These are phyloP conservation scores for Tarenaya hassleriana DNA, from an alignment of 345 rosid species.

Conservation along the genomic window DNA sequence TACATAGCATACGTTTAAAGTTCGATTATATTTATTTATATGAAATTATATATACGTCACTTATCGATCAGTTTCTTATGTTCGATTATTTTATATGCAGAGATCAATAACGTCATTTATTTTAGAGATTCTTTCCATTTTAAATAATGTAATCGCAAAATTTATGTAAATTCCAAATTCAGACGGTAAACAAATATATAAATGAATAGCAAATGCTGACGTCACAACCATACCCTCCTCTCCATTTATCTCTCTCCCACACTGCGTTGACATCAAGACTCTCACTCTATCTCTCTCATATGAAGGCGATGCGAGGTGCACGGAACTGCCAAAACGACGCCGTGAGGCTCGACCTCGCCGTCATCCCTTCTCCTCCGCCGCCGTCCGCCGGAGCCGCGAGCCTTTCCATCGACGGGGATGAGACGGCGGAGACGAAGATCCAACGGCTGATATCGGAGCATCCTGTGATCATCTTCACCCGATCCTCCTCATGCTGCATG, in stretches of 20 bases:
- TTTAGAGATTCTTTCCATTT: background rate
- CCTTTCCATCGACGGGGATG: constrained; percentile 73
- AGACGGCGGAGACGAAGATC: constrained; percentile 63
- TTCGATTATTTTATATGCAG: no score
- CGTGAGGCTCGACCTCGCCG: constrained; percentile 37
- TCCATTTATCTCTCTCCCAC: constrained; percentile 26
- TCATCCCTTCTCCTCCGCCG: constrained; percentile 23
- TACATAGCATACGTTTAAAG: no score
- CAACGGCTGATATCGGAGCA: constrained; percentile 80
- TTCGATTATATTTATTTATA: no score
- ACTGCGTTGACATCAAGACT: constrained; percentile 27
- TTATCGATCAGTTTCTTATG: no score
- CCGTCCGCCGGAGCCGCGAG: constrained; percentile 25
- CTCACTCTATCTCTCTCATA: constrained; percentile 13
- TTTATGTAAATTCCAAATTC: background rate
- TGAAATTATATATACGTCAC: no score
- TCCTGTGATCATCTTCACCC: constrained; percentile 87
- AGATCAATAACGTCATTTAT: no score
- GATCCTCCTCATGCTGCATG: constrained; percentile 80
- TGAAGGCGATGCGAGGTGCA: constrained; percentile 30
- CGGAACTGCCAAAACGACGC: constrained; percentile 19
- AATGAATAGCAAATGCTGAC: constrained; percentile 23
- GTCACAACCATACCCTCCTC: constrained; percentile 24
- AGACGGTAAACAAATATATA: constrained; percentile 2
- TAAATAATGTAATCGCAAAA: constrained; percentile 1